Base-by-base conservation (phyloP, 106 monocot genomes). In the Apostasia shenzhenica region DNA sequence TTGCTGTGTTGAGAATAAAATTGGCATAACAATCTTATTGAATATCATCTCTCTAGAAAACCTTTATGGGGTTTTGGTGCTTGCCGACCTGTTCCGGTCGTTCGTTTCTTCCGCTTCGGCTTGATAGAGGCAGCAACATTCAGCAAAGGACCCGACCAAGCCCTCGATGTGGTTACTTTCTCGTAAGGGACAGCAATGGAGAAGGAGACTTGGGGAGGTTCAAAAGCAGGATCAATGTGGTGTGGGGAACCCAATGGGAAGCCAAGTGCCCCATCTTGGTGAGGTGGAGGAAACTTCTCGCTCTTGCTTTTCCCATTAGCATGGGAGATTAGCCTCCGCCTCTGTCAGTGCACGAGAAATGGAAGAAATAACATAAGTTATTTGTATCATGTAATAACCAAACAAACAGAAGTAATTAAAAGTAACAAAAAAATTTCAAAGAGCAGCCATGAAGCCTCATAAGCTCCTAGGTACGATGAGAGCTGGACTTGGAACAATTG, bases 261-360 rank as follows among this genome's bases (percentile, higher is more conserved):
- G 6, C 87, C 87, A 47, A 87, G 79, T 13, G 84, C 82, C 6
- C 91, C 91, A 61, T 85, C 87, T 42, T 91, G 84, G 70, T 87
- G 91, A 5, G 87, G 87, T 2, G 91, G 87, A n/a, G 91, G 91
- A 57, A 91, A 91, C 70, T 91, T 91, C 58, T 91, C 91, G 47
- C 91, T 91, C 82, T 82, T 91, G 78, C 91, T 80, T 76, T 87
- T 91, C 14, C 84, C 87, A 48, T 91, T 91, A 9, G 82, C 80
- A 67, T 87, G 87, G 5, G 84, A 75, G 14, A 85, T 81, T 5
- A 80, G 72, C 4, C 87, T 82, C 73, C 82, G 38, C 71, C 82
- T 84, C 86, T 91, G 84, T 41, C 61, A 49, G 8, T 48, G 61
- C 11, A 4, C 3, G 44, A 45, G 67, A 61, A 67, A 48, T 37